Evolutionary conservation across 2,329 filamentous ascomycete genomes (phyloP), one percentile per base, ranked within the genome.

Genomic region (Periconia digitata): DNA sequence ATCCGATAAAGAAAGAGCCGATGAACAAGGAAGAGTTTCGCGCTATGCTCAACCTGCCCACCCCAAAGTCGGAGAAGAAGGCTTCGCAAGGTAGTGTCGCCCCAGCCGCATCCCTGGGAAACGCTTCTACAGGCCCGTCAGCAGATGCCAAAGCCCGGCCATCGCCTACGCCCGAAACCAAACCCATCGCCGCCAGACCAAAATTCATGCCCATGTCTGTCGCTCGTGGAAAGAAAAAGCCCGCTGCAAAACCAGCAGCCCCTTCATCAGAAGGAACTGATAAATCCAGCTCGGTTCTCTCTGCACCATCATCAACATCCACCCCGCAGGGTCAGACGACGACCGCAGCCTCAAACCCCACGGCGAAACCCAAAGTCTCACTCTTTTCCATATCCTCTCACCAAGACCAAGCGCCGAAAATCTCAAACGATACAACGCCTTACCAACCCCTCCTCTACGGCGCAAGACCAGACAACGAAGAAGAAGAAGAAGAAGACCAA

Each of bases 201-300:
- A 83, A 70, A 89, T 96, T 97, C 71, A 88, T 86, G 66, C 92
- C 92, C 3, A 76, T 96, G 32, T 96, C 92, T 1, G 91, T 96
- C 13, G 83, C 85, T 15, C 81, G 89, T 52, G 90, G 87, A 54
- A 79, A 85, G 23, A 82, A 81, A 54, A 90, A 88, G 73, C 46
- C 55, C 3, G 37, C 53, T 3, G 50, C 44, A 7, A 53, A 48
- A 16, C 42, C 60, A 23, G 43, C 41, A 16, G 42, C 41, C 23
- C 15, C 47, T 21, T 21, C 48, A 3, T 41, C 43, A 15, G 27
- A 40, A n/a, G 41, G 35, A 6, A 44, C 13, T 7, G n/a, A 55
- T 24, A 6, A 8, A 43, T 23, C 18, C 36, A 37, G 8, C 54
- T 36, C 49, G 18, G 17, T 45, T n/a, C 6, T 22, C 32, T 49